These are phyloP conservation scores for Medicago ruthenica DNA, from an alignment of 306 rosid genomes.

Conservation along the genomic window DNA sequence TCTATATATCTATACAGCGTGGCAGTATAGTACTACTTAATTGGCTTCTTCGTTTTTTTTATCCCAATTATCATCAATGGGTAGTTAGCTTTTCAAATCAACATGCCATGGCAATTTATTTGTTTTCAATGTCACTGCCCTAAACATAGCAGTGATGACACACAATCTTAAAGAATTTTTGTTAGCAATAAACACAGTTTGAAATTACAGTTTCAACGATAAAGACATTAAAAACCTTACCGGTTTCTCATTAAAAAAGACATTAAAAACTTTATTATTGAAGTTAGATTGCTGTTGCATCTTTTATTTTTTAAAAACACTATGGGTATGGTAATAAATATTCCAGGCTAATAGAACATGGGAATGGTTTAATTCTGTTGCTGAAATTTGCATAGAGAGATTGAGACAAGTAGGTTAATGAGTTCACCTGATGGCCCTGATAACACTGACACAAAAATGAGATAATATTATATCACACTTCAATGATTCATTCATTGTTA, in stretches of 20 bases:
- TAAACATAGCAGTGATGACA: not conserved
- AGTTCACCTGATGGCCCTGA: slow-evolving; percentile 46
- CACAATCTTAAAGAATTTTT: not conserved
- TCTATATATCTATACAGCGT: not conserved
- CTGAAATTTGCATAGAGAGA: not conserved
- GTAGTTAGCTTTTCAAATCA: slow-evolving; percentile 27
- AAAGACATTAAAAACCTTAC: not conserved
- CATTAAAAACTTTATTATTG: not conserved
- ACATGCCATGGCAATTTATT: not conserved
- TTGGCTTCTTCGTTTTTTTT: not conserved
- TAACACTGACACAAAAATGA: slow-evolving; percentile 29
- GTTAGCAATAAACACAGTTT: not conserved
- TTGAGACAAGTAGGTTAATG: slow-evolving; percentile 33
- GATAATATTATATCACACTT: slow-evolving; percentile 29
- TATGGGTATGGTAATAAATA: not conserved
- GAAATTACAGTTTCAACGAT: not conserved
- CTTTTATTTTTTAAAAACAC: not conserved
- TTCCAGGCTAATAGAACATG: not conserved
- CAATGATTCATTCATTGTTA: slow-evolving; percentile 46
- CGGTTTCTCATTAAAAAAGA: not conserved
- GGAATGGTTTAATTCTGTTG: slow-evolving; percentile 5
- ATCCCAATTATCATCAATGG: not conserved
- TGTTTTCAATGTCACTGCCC: slow-evolving; percentile 3
- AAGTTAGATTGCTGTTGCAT: not conserved
- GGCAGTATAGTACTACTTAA: not conserved